phyloP scores from a whole-genome alignment of 371 early-diverging fungal species.

The Conidiobolus incongruus region DNA sequence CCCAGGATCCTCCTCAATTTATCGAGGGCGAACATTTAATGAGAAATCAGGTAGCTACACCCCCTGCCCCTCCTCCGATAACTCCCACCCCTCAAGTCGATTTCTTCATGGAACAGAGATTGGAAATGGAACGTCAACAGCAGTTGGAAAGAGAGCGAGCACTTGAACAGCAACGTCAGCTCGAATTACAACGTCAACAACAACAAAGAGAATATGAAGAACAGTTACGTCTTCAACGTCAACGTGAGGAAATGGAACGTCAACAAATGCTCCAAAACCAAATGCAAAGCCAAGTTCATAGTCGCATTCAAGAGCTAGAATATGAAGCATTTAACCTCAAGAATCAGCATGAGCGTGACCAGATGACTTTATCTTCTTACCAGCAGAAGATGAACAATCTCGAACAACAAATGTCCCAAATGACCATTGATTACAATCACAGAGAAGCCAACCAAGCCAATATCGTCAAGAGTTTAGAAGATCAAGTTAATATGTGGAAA shows the following conservation, averaged over 20 bases:
- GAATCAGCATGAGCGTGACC: constrained; percentile 62
- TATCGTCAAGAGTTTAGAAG: constrained; percentile 49
- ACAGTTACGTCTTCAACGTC: constrained; percentile 10
- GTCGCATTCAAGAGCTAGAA: constrained; percentile 50
- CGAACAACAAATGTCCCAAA: constrained; percentile 58
- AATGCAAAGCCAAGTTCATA: constrained; percentile 48
- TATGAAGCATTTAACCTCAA: constrained; percentile 47
- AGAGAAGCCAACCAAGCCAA: constrained; percentile 48
- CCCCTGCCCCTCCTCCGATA: constrained; percentile 11
- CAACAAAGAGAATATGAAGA: constrained; percentile 46
- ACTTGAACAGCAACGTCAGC: constrained; percentile 27
- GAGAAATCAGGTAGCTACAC: not conserved
- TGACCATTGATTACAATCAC: constrained; percentile 37
- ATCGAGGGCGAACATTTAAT: not conserved
- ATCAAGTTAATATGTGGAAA: constrained; percentile 64
- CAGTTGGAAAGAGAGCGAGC: constrained; percentile 46
- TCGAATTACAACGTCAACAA: constrained; percentile 28
- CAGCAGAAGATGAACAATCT: constrained; percentile 31
- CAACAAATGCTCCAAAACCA: constrained; percentile 46
- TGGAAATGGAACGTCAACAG: constrained; percentile 23
- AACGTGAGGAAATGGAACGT: constrained; percentile 33
- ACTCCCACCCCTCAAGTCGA: constrained; percentile 7
- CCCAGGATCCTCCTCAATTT: constrained; percentile 14
- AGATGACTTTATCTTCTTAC: constrained; percentile 61
- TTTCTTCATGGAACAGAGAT: constrained; percentile 5